phyloP scores from a whole-genome alignment of 495 filamentous ascomycete species.

The Podospora fimiseda region DNA sequence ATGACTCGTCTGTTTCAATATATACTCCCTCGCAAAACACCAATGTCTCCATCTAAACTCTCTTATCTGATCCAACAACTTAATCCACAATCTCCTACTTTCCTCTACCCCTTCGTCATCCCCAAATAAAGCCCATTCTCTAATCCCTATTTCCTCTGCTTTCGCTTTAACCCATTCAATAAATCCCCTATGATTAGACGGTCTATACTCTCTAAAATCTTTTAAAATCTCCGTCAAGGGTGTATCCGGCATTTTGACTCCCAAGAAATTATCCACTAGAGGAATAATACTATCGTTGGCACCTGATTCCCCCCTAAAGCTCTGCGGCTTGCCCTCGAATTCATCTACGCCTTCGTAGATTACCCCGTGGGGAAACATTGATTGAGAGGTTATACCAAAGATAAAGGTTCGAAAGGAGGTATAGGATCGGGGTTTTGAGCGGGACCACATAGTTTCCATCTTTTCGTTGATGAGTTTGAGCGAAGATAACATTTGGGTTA shows the following conservation, averaged over 20 bases:
- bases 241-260: constrained; percentile 74
- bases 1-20: constrained; percentile 72
- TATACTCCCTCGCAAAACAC: constrained; percentile 93
- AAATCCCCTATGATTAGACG: constrained; percentile 78
- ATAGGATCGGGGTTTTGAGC: constrained; percentile 71
- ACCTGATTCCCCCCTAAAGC: constrained; percentile 80
- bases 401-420: constrained; percentile 87
- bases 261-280: constrained; percentile 73
- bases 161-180: constrained; percentile 60
- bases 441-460: constrained; percentile 88
- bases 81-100: constrained; percentile 53
- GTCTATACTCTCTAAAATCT: constrained; percentile 81
- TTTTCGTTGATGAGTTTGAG: constrained; percentile 65
- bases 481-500: constrained; percentile 53
- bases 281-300: constrained; percentile 88
- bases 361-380: constrained; percentile 87
- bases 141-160: constrained; percentile 50
- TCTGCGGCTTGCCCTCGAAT: constrained; percentile 57
- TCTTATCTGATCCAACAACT: constrained; percentile 72
- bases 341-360: constrained; percentile 80
- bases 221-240: constrained; percentile 77
- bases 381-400: constrained; percentile 82
- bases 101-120: constrained; percentile 16
- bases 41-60: constrained; percentile 92
- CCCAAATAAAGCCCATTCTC: constrained; percentile 51